Base-by-base conservation (phyloP, 768 basidiomycete species). In the Phylloporus rhodoxanthus region DNA sequence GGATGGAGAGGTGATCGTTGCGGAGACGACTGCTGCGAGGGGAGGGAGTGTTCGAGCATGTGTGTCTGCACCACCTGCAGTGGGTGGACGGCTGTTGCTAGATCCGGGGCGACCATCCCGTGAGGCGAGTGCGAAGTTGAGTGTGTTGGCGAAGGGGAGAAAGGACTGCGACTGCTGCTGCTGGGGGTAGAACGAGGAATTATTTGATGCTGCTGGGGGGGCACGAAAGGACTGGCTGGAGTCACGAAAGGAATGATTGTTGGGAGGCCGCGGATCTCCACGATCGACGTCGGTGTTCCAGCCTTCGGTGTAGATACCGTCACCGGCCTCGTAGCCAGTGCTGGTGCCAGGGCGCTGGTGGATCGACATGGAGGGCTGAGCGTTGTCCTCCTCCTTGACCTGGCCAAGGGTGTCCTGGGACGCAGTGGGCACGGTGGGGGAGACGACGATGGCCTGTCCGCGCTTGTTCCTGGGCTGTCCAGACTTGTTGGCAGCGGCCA, bases 141-240 rank as follows among this genome's bases (percentile, higher is more conserved):
- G 71, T 68, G 72, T 2, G 65, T 63, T 63, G 72, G 73, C 39
- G 73, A 75, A 73, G 77, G 73, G 60, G 75, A 78, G 83, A 83
- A 82, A 85, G 80, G 83, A 83, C 75, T 84, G 82, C 73, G 69
- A 70, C 63, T 72, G 75, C 62, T 72, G 75, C 62, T 69, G 70
- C 50, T 63, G 71, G 47, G 61, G 68, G 64, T 42, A 65, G 66
- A 71, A 57, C 64, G 69, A 48, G 66, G 75, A 57, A 59, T 70
- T 21, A 61, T 70, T 55, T 49, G 73, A 65, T 64, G 72, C 53
- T 63, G 72, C 54, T 57, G 75, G 63, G 67, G 77, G 75, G 77
- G 68, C 75, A 82, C 81, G 84, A 84, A 85, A 85, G 84, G 84
- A 85, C 81, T 85, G 84, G 79, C 75, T 72, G 78, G 81, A 73